phyloP scores from a whole-genome alignment of 768 basidiomycete species.

The Tricholoma terreum region DNA sequence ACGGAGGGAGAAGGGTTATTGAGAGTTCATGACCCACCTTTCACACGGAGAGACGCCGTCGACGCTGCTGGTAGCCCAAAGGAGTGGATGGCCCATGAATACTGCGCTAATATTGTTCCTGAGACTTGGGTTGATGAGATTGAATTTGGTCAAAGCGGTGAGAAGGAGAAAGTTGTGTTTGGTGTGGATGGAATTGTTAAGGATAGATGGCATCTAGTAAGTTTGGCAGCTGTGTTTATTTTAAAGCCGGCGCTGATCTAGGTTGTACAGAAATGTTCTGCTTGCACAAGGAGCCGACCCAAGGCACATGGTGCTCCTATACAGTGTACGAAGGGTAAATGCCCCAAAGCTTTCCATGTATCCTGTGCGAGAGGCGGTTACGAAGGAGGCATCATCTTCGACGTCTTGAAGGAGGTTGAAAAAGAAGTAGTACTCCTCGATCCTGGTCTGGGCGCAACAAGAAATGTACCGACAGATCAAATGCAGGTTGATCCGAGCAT shows the following conservation, averaged over 20 bases:
- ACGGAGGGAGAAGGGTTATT: constrained; percentile 51
- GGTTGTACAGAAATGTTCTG: constrained; percentile 75
- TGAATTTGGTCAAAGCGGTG: constrained; percentile 37
- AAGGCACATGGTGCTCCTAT: constrained; percentile 80
- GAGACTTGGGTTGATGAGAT: constrained; percentile 89
- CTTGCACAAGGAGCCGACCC: constrained; percentile 65
- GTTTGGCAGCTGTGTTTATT: constrained; percentile 22
- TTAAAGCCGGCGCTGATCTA: constrained; percentile 3
- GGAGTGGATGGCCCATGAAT: constrained; percentile 75
- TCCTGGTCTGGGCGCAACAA: constrained; percentile 16
- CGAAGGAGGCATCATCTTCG: constrained; percentile 53
- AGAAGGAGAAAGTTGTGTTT: constrained; percentile 58
- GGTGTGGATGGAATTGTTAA: constrained; percentile 88
- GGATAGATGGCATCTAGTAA: constrained; percentile 89
- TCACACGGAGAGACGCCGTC: constrained; percentile 48
- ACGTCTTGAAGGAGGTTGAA: constrained; percentile 65
- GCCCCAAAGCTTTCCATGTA: constrained; percentile 90
- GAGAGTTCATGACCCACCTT: constrained; percentile 66
- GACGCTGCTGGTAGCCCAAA: constrained; percentile 45
- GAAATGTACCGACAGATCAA: constrained; percentile 13
- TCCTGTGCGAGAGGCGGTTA: constrained; percentile 73
- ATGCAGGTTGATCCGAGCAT: constrained; percentile 31
- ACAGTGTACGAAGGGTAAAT: constrained; percentile 94
- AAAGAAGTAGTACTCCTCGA: constrained; percentile 76
- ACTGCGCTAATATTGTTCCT: constrained; percentile 78